Conservation (phyloP, 1,139 yeast genomes). For the Debaryomyces fabryi region DNA sequence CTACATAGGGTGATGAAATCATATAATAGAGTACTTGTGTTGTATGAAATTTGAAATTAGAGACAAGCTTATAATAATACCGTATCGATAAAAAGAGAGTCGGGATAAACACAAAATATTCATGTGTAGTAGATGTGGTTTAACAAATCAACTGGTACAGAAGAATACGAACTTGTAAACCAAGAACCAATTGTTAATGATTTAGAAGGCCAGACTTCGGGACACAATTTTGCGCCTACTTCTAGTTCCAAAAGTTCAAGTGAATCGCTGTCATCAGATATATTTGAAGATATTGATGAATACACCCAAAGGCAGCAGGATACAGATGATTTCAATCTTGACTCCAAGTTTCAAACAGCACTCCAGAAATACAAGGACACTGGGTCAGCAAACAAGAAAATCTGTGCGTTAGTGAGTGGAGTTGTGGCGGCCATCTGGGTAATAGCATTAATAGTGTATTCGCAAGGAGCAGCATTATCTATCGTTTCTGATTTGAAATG, state of each 20-base stretch:
- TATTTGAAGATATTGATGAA: constrained; percentile 34
- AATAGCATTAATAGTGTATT: constrained; percentile 31
- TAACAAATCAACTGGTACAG: constrained; percentile 10
- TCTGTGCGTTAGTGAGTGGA: constrained; percentile 10
- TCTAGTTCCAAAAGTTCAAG: constrained; percentile 15
- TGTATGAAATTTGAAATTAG: not conserved
- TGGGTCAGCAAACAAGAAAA: constrained; percentile 10
- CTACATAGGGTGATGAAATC: not conserved
- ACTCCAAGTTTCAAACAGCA: constrained; percentile 29
- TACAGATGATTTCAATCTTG: constrained; percentile 28
- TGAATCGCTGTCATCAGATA: constrained; percentile 27
- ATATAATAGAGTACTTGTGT: not conserved
- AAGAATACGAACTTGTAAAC: constrained; percentile 30
- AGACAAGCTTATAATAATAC: not conserved
- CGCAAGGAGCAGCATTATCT: constrained; percentile 27
- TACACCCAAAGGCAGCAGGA: constrained; percentile 14
- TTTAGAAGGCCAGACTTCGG: constrained; percentile 2
- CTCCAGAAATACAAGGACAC: constrained; percentile 23
- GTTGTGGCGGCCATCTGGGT: constrained; percentile 28
- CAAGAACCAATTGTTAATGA: constrained; percentile 12
- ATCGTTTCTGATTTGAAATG: constrained; percentile 26
- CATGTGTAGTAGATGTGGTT: constrained; percentile 8
- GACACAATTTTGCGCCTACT: not conserved
- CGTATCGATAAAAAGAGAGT: not conserved
- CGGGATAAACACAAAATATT: not conserved